phyloP scores from a whole-genome alignment of 2,329 filamentous ascomycete genomes.

The Fusarium pininemorale region DNA sequence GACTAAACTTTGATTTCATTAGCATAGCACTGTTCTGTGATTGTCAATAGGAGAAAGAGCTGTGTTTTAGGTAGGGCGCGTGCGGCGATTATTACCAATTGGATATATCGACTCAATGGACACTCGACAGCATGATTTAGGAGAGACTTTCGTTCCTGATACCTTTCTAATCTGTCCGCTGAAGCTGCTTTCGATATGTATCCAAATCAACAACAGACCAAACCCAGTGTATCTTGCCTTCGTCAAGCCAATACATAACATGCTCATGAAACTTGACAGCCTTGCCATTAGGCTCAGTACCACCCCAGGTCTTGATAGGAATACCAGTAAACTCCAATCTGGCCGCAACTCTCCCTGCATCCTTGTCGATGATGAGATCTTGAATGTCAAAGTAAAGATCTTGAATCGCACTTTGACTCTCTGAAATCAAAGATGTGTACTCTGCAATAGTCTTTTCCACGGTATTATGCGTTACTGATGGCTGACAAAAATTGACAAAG shows the following conservation, averaged over 20 bases:
- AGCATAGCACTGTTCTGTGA: no score
- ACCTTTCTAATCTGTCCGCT: not conserved
- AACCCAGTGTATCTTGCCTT: constrained; percentile 15
- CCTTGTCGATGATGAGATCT: not conserved
- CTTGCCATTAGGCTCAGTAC: not conserved
- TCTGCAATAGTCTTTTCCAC: not conserved
- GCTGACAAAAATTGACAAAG: not conserved
- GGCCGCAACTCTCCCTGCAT: not conserved
- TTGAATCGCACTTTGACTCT: constrained; percentile 4
- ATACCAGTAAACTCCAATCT: constrained; percentile 19
- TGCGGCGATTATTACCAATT: no score
- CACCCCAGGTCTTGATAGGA: not conserved
- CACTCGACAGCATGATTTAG: no score
- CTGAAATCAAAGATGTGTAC: constrained; percentile 17
- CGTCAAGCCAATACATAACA: constrained; percentile 30
- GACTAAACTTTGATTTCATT: no score
- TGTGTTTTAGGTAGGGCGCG: no score
- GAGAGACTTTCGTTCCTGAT: no score
- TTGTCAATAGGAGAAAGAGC: no score
- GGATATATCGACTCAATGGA: not conserved
- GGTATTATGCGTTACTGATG: not conserved
- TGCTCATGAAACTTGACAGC: constrained; percentile 27
- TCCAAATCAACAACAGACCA: constrained; percentile 30
- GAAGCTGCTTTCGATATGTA: not conserved
- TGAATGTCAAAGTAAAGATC: constrained; percentile 8